Conservation (phyloP, 2,329 filamentous ascomycete genomes). For the Pseudocercospora fijiensis region DNA sequence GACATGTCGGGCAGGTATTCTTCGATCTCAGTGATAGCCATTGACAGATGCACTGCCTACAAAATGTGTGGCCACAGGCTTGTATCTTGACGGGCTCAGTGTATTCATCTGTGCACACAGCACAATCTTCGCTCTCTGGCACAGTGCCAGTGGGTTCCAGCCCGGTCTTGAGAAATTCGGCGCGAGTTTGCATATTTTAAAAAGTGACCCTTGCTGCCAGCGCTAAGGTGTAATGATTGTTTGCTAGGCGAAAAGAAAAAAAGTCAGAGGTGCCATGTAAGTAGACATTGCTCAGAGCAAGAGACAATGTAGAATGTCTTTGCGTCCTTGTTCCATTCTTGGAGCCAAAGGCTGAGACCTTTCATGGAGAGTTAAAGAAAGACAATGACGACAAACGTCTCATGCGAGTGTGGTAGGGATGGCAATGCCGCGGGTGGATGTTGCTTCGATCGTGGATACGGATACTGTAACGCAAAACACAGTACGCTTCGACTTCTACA, state of each 20-base stretch:
- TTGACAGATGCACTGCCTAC: constrained; percentile 16
- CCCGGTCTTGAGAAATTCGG: constrained; percentile 11
- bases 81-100: constrained; percentile 10
- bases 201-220: constrained; percentile 6
- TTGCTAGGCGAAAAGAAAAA: neutral
- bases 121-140: constrained; percentile 9
- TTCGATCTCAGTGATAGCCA: constrained; percentile 14
- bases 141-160: constrained; percentile 11
- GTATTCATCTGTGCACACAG: constrained; percentile 11
- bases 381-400: neutral
- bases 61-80: constrained; percentile 19
- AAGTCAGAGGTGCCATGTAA: neutral
- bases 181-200: constrained; percentile 2
- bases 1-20: constrained; percentile 18
- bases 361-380: neutral
- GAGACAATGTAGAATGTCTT: neutral
- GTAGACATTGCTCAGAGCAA: neutral
- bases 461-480: too few species aligned
- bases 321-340: neutral
- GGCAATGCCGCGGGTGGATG: too few species aligned
- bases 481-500: too few species aligned
- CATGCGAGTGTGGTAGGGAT: neutral
- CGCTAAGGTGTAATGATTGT: constrained; percentile 1
- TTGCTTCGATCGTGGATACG: too few species aligned
- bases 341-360: neutral